Conservation (phyloP, 1,284 basidiomycete species). For the Inonotus hispidus region DNA sequence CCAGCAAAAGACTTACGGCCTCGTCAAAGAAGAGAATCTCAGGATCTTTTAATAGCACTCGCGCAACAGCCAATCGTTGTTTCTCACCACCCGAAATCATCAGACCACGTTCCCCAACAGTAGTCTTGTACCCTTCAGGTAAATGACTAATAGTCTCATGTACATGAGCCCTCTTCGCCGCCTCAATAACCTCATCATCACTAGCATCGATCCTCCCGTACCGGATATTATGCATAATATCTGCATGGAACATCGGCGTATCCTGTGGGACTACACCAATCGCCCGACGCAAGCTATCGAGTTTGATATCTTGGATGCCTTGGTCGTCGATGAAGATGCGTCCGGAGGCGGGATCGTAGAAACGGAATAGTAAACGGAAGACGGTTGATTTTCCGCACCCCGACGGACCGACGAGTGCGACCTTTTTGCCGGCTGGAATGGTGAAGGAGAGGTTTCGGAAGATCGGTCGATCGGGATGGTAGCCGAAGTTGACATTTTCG, state of each 20-base stretch:
- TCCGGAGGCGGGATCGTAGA: constrained; percentile 85
- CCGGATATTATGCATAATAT: constrained; percentile 92
- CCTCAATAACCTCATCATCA: constrained; percentile 85
- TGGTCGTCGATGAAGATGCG: constrained; percentile 85
- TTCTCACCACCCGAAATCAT: constrained; percentile 99
- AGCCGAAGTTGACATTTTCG: constrained; percentile 89
- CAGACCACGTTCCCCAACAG: constrained; percentile 92
- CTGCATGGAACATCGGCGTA: constrained; percentile 93
- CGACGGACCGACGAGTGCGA: constrained; percentile 93
- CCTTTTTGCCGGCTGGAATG: constrained; percentile 92
- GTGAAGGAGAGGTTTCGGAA: constrained; percentile 87
- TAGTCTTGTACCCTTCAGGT: constrained; percentile 84
- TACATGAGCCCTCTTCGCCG: constrained; percentile 82
- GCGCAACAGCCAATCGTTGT: constrained; percentile 90
- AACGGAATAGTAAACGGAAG: constrained; percentile 90
- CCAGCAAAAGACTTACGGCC: constrained; percentile 55
- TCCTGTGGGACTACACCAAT: constrained; percentile 98
- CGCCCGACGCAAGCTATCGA: constrained; percentile 66
- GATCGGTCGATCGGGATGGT: constrained; percentile 87
- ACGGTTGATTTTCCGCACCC: constrained; percentile 99
- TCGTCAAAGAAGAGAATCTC: constrained; percentile 97
- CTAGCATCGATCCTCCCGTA: constrained; percentile 88
- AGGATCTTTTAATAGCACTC: constrained; percentile 90
- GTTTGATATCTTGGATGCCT: constrained; percentile 70
- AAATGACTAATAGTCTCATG: constrained; percentile 76